Conservation (phyloP, 164 flowering plant genomes). For the Tetracentron sinense region DNA sequence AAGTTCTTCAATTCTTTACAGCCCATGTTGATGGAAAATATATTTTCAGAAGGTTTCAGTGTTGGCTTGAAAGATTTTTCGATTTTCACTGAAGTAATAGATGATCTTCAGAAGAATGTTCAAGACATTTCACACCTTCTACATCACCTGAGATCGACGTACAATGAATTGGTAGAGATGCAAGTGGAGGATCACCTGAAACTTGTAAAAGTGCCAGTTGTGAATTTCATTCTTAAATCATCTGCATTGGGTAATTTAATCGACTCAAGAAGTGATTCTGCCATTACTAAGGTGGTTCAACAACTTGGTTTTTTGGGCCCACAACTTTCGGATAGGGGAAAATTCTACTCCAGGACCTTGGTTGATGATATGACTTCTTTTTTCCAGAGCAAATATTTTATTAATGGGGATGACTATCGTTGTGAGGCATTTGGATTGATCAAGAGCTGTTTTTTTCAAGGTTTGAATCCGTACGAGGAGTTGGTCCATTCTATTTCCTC, state of each 20-base stretch:
- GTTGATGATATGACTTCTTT: constrained; percentile 52
- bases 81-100: constrained; percentile 24
- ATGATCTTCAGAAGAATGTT: constrained; percentile 28
- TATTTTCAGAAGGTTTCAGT: constrained; percentile 64
- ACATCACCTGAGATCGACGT: constrained; percentile 34
- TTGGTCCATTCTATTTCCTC: constrained; percentile 74
- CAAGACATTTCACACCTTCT: constrained; percentile 40
- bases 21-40: constrained; percentile 76
- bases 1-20: constrained; percentile 63
- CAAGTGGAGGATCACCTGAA: constrained; percentile 52
- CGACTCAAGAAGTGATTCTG: constrained; percentile 72
- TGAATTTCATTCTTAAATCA: constrained; percentile 37
- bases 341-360: constrained; percentile 55
- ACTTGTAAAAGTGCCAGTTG: constrained; percentile 33
- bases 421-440: constrained; percentile 66
- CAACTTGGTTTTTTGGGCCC: constrained; percentile 81
- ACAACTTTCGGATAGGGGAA: constrained; percentile 67
- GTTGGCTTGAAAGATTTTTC: constrained; percentile 62
- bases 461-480: constrained; percentile 77
- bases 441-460: constrained; percentile 58
- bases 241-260: constrained; percentile 62
- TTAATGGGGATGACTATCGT: constrained; percentile 37
- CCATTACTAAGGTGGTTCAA: constrained; percentile 61
- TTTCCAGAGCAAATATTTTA: constrained; percentile 42
- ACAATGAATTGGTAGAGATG: constrained; percentile 55